Conservation (phyloP, 768 basidiomycete genomes). For the Tricholoma flavovirens region DNA sequence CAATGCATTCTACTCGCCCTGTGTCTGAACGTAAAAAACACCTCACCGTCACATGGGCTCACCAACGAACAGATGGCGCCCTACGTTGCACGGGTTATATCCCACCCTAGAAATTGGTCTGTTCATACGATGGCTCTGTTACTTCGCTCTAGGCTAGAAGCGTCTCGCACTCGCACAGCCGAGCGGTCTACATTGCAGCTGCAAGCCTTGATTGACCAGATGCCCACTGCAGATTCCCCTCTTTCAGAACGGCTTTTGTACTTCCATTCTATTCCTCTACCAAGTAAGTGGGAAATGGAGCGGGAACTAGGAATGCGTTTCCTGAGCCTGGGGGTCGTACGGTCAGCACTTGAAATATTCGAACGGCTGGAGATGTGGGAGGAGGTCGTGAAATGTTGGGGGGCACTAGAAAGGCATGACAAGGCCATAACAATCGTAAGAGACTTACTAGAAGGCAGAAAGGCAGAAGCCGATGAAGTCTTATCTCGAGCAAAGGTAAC, state of each 20-base stretch:
- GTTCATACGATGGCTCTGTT: conserved; percentile 95
- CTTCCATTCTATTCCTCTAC: conserved; percentile 76
- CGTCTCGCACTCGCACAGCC: conserved; percentile 83
- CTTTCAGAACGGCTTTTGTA: conserved; percentile 71
- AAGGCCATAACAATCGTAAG: conserved; percentile 76
- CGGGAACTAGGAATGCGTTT: conserved; percentile 82
- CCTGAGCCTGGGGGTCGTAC: conserved; percentile 79
- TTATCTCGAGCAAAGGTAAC: conserved; percentile 52
- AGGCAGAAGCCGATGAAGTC: conserved; percentile 76
- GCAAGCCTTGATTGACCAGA: conserved; percentile 94
- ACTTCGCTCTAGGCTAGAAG: conserved; percentile 87
- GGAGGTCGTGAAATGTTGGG: conserved; percentile 87
- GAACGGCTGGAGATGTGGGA: conserved; percentile 98
- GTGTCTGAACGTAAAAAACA: conserved; percentile 86
- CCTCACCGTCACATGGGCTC: conserved; percentile 83
- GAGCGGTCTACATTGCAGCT: conserved; percentile 91
- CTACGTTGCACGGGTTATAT: conserved; percentile 84
- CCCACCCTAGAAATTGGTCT: conserved; percentile 92
- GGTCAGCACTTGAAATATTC: conserved; percentile 90
- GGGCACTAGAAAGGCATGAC: conserved; percentile 71
- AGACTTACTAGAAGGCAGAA: conserved; percentile 79
- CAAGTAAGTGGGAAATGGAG: conserved; percentile 92
- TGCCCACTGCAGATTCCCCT: conserved; percentile 80
- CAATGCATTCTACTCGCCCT: conserved; percentile 89
- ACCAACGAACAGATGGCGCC: conserved; percentile 91